A percentile compares a stretch with the other conserved stretches of the same genome.
Evolutionary conservation across 495 filamentous ascomycete species (phyloP).

Genomic region (Darksidea phi): DNA sequence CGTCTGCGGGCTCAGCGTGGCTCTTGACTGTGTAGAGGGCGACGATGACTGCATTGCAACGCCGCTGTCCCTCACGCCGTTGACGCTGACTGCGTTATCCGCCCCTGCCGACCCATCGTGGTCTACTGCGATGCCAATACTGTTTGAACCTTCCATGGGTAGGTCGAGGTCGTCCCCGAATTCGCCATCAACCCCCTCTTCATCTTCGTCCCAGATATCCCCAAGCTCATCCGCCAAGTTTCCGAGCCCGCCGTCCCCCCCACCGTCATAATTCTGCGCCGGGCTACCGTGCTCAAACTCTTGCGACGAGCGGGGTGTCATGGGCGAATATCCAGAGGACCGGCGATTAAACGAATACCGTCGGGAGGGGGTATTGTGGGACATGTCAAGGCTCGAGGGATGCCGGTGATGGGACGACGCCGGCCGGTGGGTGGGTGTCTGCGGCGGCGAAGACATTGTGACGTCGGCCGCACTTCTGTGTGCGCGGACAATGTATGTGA

Average conservation of each 20-base stretch:
- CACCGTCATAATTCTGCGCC: constrained; percentile 45
- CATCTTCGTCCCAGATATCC: constrained; percentile 57
- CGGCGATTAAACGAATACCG: constrained; percentile 47
- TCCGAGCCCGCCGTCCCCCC: constrained; percentile 54
- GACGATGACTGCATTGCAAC: constrained; percentile 33
- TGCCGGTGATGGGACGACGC: constrained; percentile 45
- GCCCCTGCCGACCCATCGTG: constrained; percentile 27
- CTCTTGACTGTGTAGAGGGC: constrained; percentile 16
- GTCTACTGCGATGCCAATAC: constrained; percentile 34
- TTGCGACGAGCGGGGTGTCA: constrained; percentile 56
- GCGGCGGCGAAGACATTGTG: constrained; percentile 60
- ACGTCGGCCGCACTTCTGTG: background rate
- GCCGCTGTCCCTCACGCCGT: constrained; percentile 31
- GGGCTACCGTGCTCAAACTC: constrained; percentile 37
- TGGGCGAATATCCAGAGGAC: constrained; percentile 51
- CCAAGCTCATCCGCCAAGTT: constrained; percentile 81
- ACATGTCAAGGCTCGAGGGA: constrained; percentile 61
- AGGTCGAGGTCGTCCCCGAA: constrained; percentile 31
- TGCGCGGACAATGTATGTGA: background rate
- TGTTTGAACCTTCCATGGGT: constrained; percentile 19
- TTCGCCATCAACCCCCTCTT: constrained; percentile 53
- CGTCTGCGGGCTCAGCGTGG: constrained; percentile 28
- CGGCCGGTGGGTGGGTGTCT: constrained; percentile 62
- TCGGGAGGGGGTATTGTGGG: constrained; percentile 46
- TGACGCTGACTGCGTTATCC: background rate